Percentiles rank a stretch among this genome's conserved stretches.
phyloP scores from a whole-genome alignment of 305 asterid species.

The Fraxinus angustifolia region DNA sequence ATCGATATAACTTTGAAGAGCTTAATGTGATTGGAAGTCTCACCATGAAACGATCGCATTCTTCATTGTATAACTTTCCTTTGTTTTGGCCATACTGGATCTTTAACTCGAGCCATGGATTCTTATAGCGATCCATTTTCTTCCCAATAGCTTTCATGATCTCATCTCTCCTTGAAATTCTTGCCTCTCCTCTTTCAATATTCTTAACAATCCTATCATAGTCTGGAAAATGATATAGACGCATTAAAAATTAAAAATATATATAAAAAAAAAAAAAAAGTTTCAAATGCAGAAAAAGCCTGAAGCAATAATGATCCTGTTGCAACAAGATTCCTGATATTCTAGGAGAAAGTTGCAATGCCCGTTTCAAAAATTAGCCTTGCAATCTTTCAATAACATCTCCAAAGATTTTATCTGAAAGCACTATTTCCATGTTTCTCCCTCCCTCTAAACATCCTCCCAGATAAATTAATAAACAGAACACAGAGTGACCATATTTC shows the following conservation, averaged over 20 bases:
- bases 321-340: not conserved
- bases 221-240: constrained; percentile 46
- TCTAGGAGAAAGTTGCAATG: constrained; percentile 1
- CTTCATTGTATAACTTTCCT: constrained; percentile 97
- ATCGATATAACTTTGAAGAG: not conserved
- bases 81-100: constrained; percentile 99
- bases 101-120: constrained; percentile 96
- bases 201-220: constrained; percentile 91
- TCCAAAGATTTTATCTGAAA: not conserved
- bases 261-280: not conserved
- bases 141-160: constrained; percentile 97
- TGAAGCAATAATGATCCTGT: not conserved
- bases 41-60: constrained; percentile 99
- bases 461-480: not conserved
- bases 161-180: constrained; percentile 95
- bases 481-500: not conserved
- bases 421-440: not conserved
- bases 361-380: not conserved
- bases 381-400: not conserved
- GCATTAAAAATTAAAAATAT: not conserved
- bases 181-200: constrained; percentile 97
- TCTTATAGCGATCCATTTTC: constrained; percentile 93
- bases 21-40: constrained; percentile 18
- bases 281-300: not conserved
- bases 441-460: not conserved